phyloP scores from a whole-genome alignment of 257 asterid species.

The Ilex aquifolium region DNA sequence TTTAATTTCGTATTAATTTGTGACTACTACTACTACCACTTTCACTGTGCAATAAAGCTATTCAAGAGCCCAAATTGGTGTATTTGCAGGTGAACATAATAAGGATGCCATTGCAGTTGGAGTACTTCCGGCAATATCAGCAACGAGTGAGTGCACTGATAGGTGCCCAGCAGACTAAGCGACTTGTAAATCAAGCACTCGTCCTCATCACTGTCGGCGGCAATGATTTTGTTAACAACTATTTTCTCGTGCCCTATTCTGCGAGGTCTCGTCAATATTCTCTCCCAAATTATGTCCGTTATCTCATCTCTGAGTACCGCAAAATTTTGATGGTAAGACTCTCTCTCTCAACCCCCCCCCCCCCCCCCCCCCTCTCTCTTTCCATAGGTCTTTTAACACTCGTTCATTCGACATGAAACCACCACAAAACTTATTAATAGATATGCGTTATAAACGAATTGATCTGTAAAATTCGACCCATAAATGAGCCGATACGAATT shows the following conservation, averaged over 20 bases:
- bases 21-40: too few species aligned
- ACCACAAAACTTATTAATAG: too few species aligned
- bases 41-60: too few species aligned
- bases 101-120: slow-evolving; percentile 49
- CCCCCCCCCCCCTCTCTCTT: too few species aligned
- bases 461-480: too few species aligned
- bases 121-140: slow-evolving; percentile 59
- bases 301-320: slow-evolving; percentile 58
- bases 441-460: too few species aligned
- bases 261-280: slow-evolving; percentile 61
- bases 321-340: slow-evolving; percentile 50
- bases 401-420: too few species aligned
- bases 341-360: too few species aligned
- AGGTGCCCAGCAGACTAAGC: slow-evolving; percentile 36
- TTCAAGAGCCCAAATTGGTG: too few species aligned
- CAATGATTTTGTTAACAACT: slow-evolving; percentile 86
- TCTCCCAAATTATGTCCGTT: slow-evolving; percentile 52
- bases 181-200: slow-evolving; percentile 51
- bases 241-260: slow-evolving; percentile 62
- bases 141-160: slow-evolving; percentile 41
- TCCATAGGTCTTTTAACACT: too few species aligned
- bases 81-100: slow-evolving; percentile 60
- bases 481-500: too few species aligned
- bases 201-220: slow-evolving; percentile 83
- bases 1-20: too few species aligned